Evolutionary conservation across 2,329 filamentous ascomycete species (phyloP), one percentile per base, ranked within the genome.

Genomic region (Aspergillus pseudonomiae): DNA sequence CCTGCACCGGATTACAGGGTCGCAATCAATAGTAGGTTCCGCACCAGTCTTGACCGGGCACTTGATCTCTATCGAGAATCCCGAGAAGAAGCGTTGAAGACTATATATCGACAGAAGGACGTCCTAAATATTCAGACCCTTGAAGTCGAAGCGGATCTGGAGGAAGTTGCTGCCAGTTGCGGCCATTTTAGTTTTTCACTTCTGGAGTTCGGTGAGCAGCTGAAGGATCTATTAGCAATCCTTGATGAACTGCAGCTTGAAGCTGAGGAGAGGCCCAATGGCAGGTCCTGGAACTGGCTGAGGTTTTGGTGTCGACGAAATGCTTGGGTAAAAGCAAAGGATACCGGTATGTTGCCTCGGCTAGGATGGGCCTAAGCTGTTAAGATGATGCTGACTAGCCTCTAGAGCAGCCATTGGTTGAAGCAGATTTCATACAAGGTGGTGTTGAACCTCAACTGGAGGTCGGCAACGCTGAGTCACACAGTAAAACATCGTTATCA

Each of bases 161-260:
- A 99, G 76, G 95, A 99, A 77, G 94, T 98, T 12, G 94, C 94
- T 46, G 94, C 95, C n/a, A 96, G 94, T 62, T 99, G 95, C 73
- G 94, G 95, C 0, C 94, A 98, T 78, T 99, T 98, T 74, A 94
- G 92, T 74, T 97, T 95, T 75, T 96, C 91, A 50, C 82, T 99
- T 30, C 87, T 95, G 66, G 91, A 95, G 69, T 94, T 98, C 73
- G 94, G 93, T 0, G 92, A 96, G 74, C 93, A 97, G 73, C 91
- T 96, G 80, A 88, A 92, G 68, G 86, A 86, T 14, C 95, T 96
- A 70, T 79, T 99, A 52, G 88, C 92, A 59, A 89, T 95, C 0
- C 81, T 99, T 5, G 93, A 97, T 73, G 92, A 97, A 48, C 79
- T 98, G 46, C 94, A 95, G 75, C 75, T 80, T 7, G 86, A 91